Evolutionary conservation across 2,329 filamentous ascomycete genomes (phyloP), one percentile per base, ranked within the genome.

Genomic region (Aspergillus pseudoglaucus): DNA sequence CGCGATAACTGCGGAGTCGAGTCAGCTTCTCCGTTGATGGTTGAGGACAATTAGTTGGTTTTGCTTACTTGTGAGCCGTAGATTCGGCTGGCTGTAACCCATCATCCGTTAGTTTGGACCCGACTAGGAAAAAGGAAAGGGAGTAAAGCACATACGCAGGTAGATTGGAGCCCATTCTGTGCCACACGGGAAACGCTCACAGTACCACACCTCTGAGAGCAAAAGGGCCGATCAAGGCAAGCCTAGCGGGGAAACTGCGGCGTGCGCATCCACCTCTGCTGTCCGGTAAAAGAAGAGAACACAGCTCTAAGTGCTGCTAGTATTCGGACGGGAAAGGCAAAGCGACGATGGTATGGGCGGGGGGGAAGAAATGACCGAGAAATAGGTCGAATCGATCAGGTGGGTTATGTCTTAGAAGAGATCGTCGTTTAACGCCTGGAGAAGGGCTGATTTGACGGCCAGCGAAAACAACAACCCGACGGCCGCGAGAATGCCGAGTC

Each of bases 11-110:
- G 69, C 59, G 60, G 43, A 32, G 22, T 51, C 39, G 12, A n/a
- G 55, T 66, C 44, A 64, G 58, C 52, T 32, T 56, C 51, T 17
- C 14, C n/a, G 14, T 35, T 17, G 42, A 52, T 47, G 39, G 47
- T 27, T 23, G 8, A n/a, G 20, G 18, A 25, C n/a, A 27, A 20
- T n/a, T 27, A 32, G 20, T 23, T 38, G 38, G 10, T 39, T 52
- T 30, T 46, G 56, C 73, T 66, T 81, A 96, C 91, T 95, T 62
- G 90, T 96, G 59, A 97, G 83, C 73, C 91, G 84, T 66, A 97
- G 78, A 74, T 96, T 97, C 65, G 88, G 83, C 75, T 85, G 83
- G 70, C 85, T 88, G 61, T 42, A 59, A 52, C 47, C 51, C 48
- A 44, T 44, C 30, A 50, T 35, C 47, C 39, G 54, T 62, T 50